Evolutionary conservation across 306 rosid species (phyloP), one percentile per base, ranked within the genome.

Genomic region (Lithocarpus polystachyus): DNA sequence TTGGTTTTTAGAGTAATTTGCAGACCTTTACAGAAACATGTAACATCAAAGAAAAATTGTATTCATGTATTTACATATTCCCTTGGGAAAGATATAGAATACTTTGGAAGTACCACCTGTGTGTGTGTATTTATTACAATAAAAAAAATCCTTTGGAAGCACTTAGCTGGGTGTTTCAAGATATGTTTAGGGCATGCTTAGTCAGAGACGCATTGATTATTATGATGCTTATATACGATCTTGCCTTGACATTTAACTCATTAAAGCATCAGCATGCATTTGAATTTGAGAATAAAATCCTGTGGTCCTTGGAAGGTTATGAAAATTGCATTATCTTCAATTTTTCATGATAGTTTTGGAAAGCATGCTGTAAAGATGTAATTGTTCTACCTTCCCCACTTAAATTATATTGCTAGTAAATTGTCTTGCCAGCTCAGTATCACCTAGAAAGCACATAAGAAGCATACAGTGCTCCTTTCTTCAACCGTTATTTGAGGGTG

Each of bases 391-490:
- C 51, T 67, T 67, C 72, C 72, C 48, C 52, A 48, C 14, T 68
- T 19, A n/a, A 33, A n/a, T 9, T 19, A 14, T 31, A 29, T 5
- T 56, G 18, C 6, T 29, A 68, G 29, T 31, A 5, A 53, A 3
- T 11, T 57, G 11, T 5, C 72, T 75, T 75, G 56, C 78, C 69
- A 75, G 68, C 53, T 56, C 20, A 74, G 22, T 74, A 12, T 45
- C 68, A 74, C 28, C 26, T 40, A 57, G 64, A 56, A 74, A 74
- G 72, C 26, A 68, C 72, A n/a, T 3, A 35, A 68, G 52, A 35
- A 35, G 52, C 52, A 68, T 4, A 19, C 72, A 33, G 40, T 62
- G 43, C 69, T 62, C 35, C 12, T 62, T 28, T 28, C 8, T 28
- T 62, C 19, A n/a, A 14, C 69, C 14, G 37, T 28, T 62, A 62